Evolutionary conservation across 2,329 filamentous ascomycete genomes (phyloP).

Genomic region (Gaeumannomyces sp.): DNA sequence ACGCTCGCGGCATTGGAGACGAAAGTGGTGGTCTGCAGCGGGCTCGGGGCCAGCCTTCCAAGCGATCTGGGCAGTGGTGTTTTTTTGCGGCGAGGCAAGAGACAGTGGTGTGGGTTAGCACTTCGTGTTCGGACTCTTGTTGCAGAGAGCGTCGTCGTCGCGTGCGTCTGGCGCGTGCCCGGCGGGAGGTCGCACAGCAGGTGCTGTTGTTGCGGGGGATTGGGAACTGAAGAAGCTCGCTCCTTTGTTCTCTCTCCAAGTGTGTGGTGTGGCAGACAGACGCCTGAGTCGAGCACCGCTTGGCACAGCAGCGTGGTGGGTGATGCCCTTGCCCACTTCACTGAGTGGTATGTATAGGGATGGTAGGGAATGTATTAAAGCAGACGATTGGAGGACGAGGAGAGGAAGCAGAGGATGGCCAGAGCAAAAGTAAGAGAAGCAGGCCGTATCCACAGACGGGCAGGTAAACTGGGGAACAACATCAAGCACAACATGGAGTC

Average conservation of each 20-base stretch:
- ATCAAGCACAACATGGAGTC: not conserved
- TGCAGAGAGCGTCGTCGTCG: slow-evolving; percentile 25
- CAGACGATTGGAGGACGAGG: not conserved
- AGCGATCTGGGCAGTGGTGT: slow-evolving; percentile 34
- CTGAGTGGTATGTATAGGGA: not conserved
- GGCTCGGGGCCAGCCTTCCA: slow-evolving; percentile 42
- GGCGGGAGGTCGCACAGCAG: slow-evolving; percentile 22
- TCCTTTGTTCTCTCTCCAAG: not conserved
- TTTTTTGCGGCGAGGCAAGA: slow-evolving; percentile 10
- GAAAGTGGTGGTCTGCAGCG: slow-evolving; percentile 38
- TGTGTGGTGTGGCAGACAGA: not conserved
- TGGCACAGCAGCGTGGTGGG: not conserved
- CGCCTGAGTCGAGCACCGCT: not conserved
- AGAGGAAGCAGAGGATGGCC: not conserved
- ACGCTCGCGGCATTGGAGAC: slow-evolving; percentile 32
- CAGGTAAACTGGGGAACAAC: not conserved
- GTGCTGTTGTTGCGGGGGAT: slow-evolving; percentile 2
- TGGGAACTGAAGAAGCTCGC: not conserved
- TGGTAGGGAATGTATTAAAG: not conserved
- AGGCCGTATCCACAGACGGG: not conserved
- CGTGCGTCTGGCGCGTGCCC: not conserved
- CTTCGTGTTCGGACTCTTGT: slow-evolving; percentile 12
- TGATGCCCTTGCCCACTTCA: not conserved
- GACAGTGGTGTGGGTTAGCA: slow-evolving; percentile 22
- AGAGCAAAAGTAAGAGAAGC: not conserved